Conservation (phyloP, 306 rosid genomes). For the Sicyos baderoa region DNA sequence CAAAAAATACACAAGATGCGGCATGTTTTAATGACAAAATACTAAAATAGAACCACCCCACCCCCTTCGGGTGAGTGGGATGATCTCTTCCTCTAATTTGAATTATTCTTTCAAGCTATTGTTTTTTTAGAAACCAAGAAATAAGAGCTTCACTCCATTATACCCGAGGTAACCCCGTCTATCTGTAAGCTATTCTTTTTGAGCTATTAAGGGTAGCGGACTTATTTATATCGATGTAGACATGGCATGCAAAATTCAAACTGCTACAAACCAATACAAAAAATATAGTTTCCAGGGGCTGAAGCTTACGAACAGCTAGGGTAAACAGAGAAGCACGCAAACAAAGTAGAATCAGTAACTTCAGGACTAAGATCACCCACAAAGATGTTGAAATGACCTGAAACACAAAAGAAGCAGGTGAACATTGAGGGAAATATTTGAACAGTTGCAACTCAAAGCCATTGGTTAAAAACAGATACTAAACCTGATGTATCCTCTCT, state of each 20-base stretch:
- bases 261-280: background rate
- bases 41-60: background rate
- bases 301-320: slow-evolving; percentile 95
- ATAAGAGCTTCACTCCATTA: too few species aligned
- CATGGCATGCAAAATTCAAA: too few species aligned
- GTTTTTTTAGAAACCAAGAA: too few species aligned
- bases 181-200: too few species aligned
- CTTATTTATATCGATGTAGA: too few species aligned
- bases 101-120: too few species aligned
- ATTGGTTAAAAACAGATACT: slow-evolving; percentile 4
- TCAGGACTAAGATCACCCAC: slow-evolving; percentile 99
- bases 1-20: slow-evolving; percentile 16
- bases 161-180: too few species aligned
- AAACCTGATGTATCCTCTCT: background rate
- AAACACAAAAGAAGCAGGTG: slow-evolving; percentile 22
- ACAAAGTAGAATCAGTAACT: slow-evolving; percentile 94
- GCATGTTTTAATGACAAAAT: background rate
- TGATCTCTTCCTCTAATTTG: background rate
- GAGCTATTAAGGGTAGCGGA: too few species aligned
- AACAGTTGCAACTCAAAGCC: slow-evolving; percentile 6
- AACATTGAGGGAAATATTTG: background rate
- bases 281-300: slow-evolving; percentile 19
- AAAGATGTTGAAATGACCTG: slow-evolving; percentile 93
- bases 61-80: background rate
- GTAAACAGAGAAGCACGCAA: slow-evolving; percentile 89